Evolutionary conservation across 495 filamentous ascomycete genomes (phyloP).

Genomic region (Penicillium steckii): DNA sequence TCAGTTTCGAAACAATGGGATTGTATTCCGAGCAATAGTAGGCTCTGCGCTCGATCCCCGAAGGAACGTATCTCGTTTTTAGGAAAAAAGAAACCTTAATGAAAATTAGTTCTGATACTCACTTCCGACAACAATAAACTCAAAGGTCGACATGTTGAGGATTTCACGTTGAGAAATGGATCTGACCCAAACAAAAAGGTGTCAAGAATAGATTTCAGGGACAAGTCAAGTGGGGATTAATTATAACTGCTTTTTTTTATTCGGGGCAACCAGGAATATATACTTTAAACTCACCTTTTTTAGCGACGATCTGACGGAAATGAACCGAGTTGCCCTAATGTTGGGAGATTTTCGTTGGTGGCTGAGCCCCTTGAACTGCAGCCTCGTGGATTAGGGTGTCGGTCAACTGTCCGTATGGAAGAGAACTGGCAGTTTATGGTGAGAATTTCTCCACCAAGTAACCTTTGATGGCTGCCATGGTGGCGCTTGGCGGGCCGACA

Average conservation of each 20-base stretch:
- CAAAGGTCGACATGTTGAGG: slow-evolving; percentile 21
- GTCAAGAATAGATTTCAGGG: no score
- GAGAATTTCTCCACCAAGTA: neutral
- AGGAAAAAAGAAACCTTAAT: neutral
- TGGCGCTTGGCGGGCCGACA: slow-evolving; percentile 2
- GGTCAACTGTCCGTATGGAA: neutral
- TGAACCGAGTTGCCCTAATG: neutral
- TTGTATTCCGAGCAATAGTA: neutral
- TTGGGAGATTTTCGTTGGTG: neutral
- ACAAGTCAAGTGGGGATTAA: neutral
- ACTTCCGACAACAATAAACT: slow-evolving; percentile 58
- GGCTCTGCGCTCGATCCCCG: neutral
- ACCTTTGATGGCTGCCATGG: neutral
- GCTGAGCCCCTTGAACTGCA: neutral
- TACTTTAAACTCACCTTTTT: neutral
- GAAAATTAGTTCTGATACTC: slow-evolving; percentile 18
- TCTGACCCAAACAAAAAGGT: neutral
- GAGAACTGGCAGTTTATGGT: neutral
- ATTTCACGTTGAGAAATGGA: neutral
- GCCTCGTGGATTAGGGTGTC: neutral
- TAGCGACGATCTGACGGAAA: neutral
- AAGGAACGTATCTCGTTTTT: neutral
- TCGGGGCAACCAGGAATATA: neutral
- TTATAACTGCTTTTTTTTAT: neutral
- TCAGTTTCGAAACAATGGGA: slow-evolving; percentile 1